Conservation (phyloP, 2,329 filamentous ascomycete genomes). For the Tetracladium maxilliforme region DNA sequence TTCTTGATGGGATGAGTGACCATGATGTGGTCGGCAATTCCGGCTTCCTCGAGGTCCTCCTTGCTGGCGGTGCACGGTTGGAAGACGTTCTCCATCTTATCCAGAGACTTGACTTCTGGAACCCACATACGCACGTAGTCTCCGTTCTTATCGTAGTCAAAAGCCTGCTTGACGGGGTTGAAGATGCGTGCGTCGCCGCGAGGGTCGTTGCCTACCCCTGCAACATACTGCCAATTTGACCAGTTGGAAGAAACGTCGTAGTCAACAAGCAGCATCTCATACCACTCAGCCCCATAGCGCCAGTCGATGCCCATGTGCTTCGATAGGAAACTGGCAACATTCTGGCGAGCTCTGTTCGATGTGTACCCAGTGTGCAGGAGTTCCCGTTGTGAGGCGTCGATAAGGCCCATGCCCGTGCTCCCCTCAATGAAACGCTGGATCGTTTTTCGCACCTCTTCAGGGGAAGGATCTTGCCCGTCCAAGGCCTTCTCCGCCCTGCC, state of each 20-base stretch:
- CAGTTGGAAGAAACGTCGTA: conserved; percentile 67
- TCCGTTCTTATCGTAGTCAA: conserved; percentile 60
- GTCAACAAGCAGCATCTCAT: conserved; percentile 59
- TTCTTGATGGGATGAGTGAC: conserved; percentile 50
- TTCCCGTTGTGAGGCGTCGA: conserved; percentile 66
- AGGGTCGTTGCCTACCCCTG: conserved; percentile 69
- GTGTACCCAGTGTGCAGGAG: conserved; percentile 65
- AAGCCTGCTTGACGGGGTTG: conserved; percentile 69
- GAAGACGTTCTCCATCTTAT: conserved; percentile 36
- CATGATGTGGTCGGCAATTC: conserved; percentile 44
- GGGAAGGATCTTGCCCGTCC: conserved; percentile 19
- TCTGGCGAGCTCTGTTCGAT: conserved; percentile 61
- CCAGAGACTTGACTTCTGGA: conserved; percentile 43
- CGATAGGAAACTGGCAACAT: conserved; percentile 59
- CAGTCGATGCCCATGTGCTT: conserved; percentile 67
- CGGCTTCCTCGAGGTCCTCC: conserved; percentile 39
- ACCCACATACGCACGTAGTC: conserved; percentile 63
- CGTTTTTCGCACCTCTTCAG: conserved; percentile 24
- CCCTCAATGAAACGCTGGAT: conserved; percentile 49
- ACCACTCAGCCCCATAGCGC: conserved; percentile 72
- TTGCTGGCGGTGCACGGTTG: conserved; percentile 52
- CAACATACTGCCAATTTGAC: conserved; percentile 73
- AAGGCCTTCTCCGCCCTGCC: conserved; percentile 10
- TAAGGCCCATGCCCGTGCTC: conserved; percentile 59
- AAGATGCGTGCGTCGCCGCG: conserved; percentile 58